These are phyloP conservation scores for Candida ficus DNA, from an alignment of 805 yeast genomes.

Conservation along the genomic window DNA sequence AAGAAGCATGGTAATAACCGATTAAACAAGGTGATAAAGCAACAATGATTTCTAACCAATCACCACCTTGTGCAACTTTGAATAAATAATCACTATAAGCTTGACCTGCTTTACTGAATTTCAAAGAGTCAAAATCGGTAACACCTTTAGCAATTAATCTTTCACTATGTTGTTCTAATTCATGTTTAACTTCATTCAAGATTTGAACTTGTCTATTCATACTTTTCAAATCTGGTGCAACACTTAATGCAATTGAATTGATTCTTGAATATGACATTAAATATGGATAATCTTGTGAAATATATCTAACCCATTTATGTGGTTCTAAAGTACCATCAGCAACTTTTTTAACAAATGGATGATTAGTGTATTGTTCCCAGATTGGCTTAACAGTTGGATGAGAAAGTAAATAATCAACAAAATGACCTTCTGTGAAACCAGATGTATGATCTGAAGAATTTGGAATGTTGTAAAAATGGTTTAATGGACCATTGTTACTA, in stretches of 20 bases:
- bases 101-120: conserved; percentile 51
- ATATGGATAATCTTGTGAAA: conserved; percentile 61
- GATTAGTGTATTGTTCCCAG: conserved; percentile 59
- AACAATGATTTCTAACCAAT: conserved; percentile 60
- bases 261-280: conserved; percentile 63
- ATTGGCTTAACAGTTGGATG: conserved; percentile 50
- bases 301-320: conserved; percentile 46
- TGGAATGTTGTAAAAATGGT: conserved; percentile 47
- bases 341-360: conserved; percentile 52
- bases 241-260: conserved; percentile 57
- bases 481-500: conserved; percentile 58
- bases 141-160: conserved; percentile 44
- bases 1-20: conserved; percentile 55
- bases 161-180: conserved; percentile 49
- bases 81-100: conserved; percentile 58
- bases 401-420: conserved; percentile 43
- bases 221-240: conserved; percentile 50
- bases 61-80: conserved; percentile 46
- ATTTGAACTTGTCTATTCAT: conserved; percentile 46
- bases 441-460: conserved; percentile 1
- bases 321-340: conserved; percentile 47
- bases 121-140: conserved; percentile 38
- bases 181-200: conserved; percentile 46
- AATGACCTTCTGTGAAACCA: conserved; percentile 22
- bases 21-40: conserved; percentile 73